phyloP scores from a whole-genome alignment of 139 green algal species.

The Coccomyxa sp. region DNA sequence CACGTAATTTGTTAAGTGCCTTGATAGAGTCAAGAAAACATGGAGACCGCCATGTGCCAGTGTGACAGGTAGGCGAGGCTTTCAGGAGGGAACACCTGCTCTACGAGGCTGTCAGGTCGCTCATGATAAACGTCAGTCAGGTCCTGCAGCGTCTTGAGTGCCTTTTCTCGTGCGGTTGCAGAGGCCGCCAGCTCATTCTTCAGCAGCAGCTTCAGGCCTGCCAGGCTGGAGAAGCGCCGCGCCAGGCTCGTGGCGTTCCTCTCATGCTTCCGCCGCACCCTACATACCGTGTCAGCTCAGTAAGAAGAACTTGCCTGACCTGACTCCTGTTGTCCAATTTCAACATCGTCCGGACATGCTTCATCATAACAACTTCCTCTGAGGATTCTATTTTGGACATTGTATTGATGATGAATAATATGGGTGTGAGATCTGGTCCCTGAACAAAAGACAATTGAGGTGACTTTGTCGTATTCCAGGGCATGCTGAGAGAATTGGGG shows the following conservation, averaged over 20 bases:
- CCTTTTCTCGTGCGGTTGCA: slow-evolving; percentile 7
- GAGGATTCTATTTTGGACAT: too few relatives aligned
- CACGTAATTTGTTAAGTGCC: neutral
- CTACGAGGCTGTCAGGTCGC: slow-evolving; percentile 22
- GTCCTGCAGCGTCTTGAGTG: slow-evolving; percentile 22
- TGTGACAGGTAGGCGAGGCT: neutral
- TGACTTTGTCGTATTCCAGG: too few relatives aligned
- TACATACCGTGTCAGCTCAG: neutral
- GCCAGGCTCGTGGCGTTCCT: slow-evolving; percentile 53
- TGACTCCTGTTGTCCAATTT: too few relatives aligned
- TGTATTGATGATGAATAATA: too few relatives aligned
- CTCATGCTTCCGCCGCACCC: neutral
- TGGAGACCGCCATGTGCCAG: neutral
- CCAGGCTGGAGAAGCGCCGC: slow-evolving; percentile 44
- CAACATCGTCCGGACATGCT: too few relatives aligned
- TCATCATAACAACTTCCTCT: too few relatives aligned
- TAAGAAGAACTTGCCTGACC: too few relatives aligned
- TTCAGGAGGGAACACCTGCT: slow-evolving; percentile 20
- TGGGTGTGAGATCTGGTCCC: too few relatives aligned
- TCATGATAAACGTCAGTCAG: slow-evolving; percentile 6
- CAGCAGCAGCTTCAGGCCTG: slow-evolving; percentile 55
- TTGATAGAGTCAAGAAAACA: neutral
- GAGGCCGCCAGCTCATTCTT: slow-evolving; percentile 40
- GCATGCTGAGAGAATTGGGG: neutral
- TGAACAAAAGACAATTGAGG: too few relatives aligned